Base-by-base conservation (phyloP, 805 yeast genomes). In the Metschnikowia shivogae region DNA sequence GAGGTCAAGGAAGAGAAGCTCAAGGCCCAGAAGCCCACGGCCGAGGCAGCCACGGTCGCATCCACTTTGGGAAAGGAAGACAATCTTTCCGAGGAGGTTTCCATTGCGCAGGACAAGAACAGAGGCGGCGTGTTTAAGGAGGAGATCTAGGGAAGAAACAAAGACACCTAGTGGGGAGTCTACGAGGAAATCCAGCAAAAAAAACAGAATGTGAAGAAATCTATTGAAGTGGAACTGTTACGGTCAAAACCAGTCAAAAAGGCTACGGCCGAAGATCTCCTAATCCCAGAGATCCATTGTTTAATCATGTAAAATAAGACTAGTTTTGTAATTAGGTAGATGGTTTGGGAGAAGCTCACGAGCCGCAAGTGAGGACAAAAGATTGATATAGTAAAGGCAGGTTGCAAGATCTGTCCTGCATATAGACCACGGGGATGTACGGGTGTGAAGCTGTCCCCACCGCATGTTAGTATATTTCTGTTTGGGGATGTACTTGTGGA, bases 111-210 rank as follows among this genome's bases (percentile, higher is more conserved):
- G 43, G 54, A 56, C 42, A 45, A 57, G 31, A 63, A 62, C 47
- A 58, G 59, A 44, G 70, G 70, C 14, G 73, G 73, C 5, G 50
- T 69, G 24, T 70, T 70, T 52, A 70, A 68, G 51, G 75, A 70
- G 54, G 74, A 70, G 52, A 66, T 70, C 45, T 69, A 56, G 45
- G 34, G 3, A 14, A 8, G 13, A 2, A 17, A 17, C 17, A 17
- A 17, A 17, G 17, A 17, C 17, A 17, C 3, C 17, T 3, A 17
- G 17, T 17, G 17, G 17, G 3, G 17, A 17, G 17, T 17, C 17
- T 17, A 17, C 2, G 17, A 17, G 17, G 17, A 17, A 17, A 17
- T 17, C 17, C 17, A 17, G 17, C 17, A 17, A 17, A n/a, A 20
- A 22, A 22, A 34, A 12, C 10, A 20, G 37, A 34, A 8, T 17